Evolutionary conservation across 2,329 filamentous ascomycete genomes (phyloP), one percentile per base, ranked within the genome.

Genomic region (Dothistroma septosporum): DNA sequence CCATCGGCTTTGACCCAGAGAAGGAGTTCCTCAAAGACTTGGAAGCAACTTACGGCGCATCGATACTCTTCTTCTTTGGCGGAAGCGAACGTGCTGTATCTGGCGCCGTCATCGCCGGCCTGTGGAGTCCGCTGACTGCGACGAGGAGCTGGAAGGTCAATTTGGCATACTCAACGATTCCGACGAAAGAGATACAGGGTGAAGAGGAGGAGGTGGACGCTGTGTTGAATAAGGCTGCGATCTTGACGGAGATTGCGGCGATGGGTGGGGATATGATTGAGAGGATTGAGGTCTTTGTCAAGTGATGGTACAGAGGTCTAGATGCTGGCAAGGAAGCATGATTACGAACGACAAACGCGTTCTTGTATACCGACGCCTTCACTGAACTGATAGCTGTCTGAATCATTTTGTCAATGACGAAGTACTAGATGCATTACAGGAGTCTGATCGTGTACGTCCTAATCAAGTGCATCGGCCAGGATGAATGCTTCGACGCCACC

Each of bases 21-120:
- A 76, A 79, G 9, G 78, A 85, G 9, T 87, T 93, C 60, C 75
- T 92, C 16, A 76, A 79, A 16, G 90, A 94, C 69, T 78, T 97
- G 12, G 79, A 85, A 64, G 77, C 77, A 3, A 73, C 85, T 1
- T 97, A 92, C 72, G 82, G 83, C 3, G 83, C 87, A 37, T 83
- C 85, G 2, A 78, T 96, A 35, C 78, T 97, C 1, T 91, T 97
- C 75, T 97, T 97, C 79, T 83, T 87, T 64, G 87, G 91, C 33
- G 80, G 77, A 4, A 73, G 80, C 1, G 78, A 80, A 1, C 24
- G 50, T 11, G 41, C 41, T 37, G 33, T 16, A 16, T 44, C 41
- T 44, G 81, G 86, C 24, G 80, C 85, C 59, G 72, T 82, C 8
- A 82, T 90, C 72, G 83, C 82, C 11, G 87, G 86, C 0, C 69